These are phyloP conservation scores for Misopates orontium DNA, from an alignment of 257 asterid species.

Conservation along the genomic window DNA sequence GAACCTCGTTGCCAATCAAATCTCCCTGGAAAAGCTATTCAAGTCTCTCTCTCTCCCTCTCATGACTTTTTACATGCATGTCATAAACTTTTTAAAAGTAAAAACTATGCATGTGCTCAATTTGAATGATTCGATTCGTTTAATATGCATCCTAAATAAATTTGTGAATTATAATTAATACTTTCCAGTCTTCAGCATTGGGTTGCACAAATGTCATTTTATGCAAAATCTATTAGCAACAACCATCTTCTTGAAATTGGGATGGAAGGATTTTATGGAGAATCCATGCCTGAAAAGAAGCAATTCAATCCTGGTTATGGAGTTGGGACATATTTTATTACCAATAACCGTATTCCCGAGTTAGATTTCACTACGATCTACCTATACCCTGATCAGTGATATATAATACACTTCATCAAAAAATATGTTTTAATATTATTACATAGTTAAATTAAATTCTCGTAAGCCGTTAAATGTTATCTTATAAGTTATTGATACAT, in stretches of 20 bases:
- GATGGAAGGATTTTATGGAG: slow-evolving; percentile 20
- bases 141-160: too few species aligned
- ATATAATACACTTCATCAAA: not conserved
- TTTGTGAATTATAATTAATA: not conserved
- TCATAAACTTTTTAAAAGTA: too few species aligned
- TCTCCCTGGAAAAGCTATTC: slow-evolving; percentile 15
- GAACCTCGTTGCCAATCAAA: slow-evolving; percentile 18
- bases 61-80: too few species aligned
- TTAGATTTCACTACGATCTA: slow-evolving; percentile 7
- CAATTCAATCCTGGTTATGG: slow-evolving; percentile 16
- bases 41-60: not conserved
- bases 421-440: too few species aligned
- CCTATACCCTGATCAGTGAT: slow-evolving; percentile 10
- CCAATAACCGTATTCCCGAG: slow-evolving; percentile 8
- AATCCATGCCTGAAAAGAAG: too few species aligned
- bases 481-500: too few species aligned
- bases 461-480: too few species aligned
- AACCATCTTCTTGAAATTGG: slow-evolving; percentile 17
- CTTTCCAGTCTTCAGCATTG: not conserved
- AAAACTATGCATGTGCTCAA: too few species aligned
- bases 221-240: not conserved
- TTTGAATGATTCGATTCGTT: too few species aligned
- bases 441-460: too few species aligned
- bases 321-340: slow-evolving; percentile 17
- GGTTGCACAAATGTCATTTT: slow-evolving; percentile 9